Evolutionary conservation across 2,329 filamentous ascomycete genomes (phyloP).

Genomic region (Trichothecium sympodiale): DNA sequence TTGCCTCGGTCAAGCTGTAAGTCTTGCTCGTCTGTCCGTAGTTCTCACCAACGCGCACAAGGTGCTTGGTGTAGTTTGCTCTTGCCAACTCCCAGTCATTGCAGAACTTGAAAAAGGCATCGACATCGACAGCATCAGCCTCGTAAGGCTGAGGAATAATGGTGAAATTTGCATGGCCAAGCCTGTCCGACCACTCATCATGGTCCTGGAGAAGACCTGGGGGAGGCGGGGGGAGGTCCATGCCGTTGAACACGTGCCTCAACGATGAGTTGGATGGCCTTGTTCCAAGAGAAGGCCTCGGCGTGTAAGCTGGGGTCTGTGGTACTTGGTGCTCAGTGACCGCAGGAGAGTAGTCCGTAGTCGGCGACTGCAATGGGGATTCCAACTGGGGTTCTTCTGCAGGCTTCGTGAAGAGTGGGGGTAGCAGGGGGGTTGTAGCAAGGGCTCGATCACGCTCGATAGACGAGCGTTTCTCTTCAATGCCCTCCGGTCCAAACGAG

Average conservation of each 20-base stretch:
- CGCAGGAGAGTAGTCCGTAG: conserved; percentile 46
- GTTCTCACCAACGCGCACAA: conserved; percentile 79
- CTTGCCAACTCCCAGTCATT: conserved; percentile 75
- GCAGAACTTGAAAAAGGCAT: conserved; percentile 50
- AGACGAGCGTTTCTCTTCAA: conserved; percentile 29
- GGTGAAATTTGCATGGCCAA: conserved; percentile 90
- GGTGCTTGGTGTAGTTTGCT: conserved; percentile 79
- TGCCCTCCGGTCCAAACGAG: conserved; percentile 34
- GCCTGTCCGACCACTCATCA: conserved; percentile 73
- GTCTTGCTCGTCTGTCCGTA: conserved; percentile 85
- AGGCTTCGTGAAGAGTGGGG: conserved; percentile 61
- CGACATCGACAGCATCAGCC: conserved; percentile 49
- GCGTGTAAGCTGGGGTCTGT: conserved; percentile 35
- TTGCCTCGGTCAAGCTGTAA: conserved; percentile 73
- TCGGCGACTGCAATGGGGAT: conserved; percentile 80
- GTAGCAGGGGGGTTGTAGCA: conserved; percentile 74
- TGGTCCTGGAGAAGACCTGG: conserved; percentile 56
- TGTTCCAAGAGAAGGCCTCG: conserved; percentile 57
- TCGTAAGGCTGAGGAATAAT: conserved; percentile 74
- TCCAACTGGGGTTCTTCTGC: conserved; percentile 47
- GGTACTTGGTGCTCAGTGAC: conserved; percentile 27
- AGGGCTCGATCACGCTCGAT: conserved; percentile 47
- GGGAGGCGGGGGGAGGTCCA: conserved; percentile 40
- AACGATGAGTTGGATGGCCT: conserved; percentile 73
- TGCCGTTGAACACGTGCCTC: conserved; percentile 48